Evolutionary conservation across 768 basidiomycete genomes (phyloP).

Genomic region (Peribolospora baueri): DNA sequence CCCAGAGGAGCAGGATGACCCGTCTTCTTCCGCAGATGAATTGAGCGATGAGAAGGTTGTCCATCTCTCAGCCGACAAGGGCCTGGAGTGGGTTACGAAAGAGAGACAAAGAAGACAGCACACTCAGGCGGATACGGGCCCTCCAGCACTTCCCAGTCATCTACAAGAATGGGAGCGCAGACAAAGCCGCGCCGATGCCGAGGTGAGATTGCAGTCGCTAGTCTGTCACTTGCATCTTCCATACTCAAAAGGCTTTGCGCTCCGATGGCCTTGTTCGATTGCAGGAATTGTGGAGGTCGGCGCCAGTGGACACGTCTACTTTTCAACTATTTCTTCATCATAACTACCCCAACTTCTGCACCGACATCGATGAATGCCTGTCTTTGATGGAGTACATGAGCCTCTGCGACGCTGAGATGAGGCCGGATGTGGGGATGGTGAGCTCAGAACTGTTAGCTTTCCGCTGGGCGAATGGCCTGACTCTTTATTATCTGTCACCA

Average conservation of each 20-base stretch:
- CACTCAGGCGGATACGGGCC: no score
- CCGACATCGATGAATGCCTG: constrained; percentile 46
- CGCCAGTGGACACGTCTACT: constrained; percentile 72
- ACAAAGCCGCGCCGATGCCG: constrained; percentile 15
- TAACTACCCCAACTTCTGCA: constrained; percentile 69
- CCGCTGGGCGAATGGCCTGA: neutral
- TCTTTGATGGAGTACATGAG: constrained; percentile 50
- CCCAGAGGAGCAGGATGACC: no score
- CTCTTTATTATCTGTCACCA: neutral
- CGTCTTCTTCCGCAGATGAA: no score
- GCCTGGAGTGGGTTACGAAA: no score
- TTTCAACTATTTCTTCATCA: constrained; percentile 81
- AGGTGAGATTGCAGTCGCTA: constrained; percentile 9
- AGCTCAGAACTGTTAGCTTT: constrained; percentile 12
- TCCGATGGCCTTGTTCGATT: neutral
- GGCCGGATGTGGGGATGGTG: constrained; percentile 9
- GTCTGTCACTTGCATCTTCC: neutral
- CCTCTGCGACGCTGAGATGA: constrained; percentile 38
- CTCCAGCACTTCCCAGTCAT: no score
- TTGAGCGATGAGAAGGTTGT: no score
- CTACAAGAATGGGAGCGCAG: constrained; percentile 2
- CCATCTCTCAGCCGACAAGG: no score
- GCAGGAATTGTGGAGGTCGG: constrained; percentile 51
- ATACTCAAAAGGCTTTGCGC: neutral
- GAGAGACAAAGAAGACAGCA: no score